Evolutionary conservation across 768 basidiomycete genomes (phyloP), one percentile per base, ranked within the genome.

Genomic region (Pisolithus tinctorius): DNA sequence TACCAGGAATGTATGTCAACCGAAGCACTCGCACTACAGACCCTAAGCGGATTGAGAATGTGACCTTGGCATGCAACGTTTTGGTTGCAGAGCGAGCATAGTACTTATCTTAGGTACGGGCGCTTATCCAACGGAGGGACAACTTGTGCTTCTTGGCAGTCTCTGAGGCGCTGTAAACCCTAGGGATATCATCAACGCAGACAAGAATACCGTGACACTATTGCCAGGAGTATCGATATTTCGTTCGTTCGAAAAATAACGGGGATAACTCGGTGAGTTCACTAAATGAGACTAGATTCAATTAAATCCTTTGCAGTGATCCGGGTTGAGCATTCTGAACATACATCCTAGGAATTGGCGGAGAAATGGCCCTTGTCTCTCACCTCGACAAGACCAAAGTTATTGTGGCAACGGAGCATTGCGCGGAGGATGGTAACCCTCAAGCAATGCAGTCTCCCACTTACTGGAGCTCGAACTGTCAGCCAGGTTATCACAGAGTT

Each of bases 221-320:
- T 74, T 96, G 23, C 93, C 93, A 23, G 94, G 94, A 25, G 90
- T 93, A 27, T 86, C 93, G 4, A 72, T 93, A 7, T 97, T 97
- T 64, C 93, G 89, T 86, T 57, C 47, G 83, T 65, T 25, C 20
- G 37, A 36, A 48, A 11, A 25, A 29, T 4, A n/a, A 4, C 14
- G 23, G 6, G 23, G 25, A 6, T 29, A 1, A 2, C 38, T 29
- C 27, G 38, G 42, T 49, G 52, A 37, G 57, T 30, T 16, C 34
- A 39, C 43, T 13, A 13, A 26, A 23, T 13, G 20, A 48, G 54
- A 45, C 23, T 54, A 88, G 88, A 94, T 69, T 93, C 92, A 4
- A 82, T 82, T 59, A 93, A 96, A 70, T 93, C 91, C 3, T 96
- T 97, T 62, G 88, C 88, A 10, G 96, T 97, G 94, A 96, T 97